Evolutionary conservation across 768 basidiomycete genomes (phyloP), one percentile per base, ranked within the genome.

Genomic region (Suillus subaureus): DNA sequence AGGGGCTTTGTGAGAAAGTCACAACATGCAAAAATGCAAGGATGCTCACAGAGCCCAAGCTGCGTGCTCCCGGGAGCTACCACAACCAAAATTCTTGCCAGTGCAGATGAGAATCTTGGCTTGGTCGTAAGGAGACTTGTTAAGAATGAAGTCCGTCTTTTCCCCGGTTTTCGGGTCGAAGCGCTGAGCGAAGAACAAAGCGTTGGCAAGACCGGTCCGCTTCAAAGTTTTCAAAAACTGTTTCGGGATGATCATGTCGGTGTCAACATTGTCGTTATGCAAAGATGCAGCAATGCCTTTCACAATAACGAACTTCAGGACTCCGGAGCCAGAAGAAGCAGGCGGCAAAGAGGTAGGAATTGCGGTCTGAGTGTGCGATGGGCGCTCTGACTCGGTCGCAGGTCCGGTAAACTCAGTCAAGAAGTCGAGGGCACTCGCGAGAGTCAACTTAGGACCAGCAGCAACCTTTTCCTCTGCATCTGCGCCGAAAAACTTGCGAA

Each of bases 241-340:
- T 72, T 96, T 95, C 3, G 94, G 94, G 73, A 96, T 95, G 75
- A 97, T 94, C 87, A 91, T 92, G 72, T 97, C 94, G 55, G 94
- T 97, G 78, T 97, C 94, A 68, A 96, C 89, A 70, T 94, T 94
- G 67, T 90, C 87, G 54, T 91, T 90, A 75, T 90, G 84, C 77
- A 94, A 71, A n/a, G 92, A 92, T 12, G 91, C 92, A 51, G 90
- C 85, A 63, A 93, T 85, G 49, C 93, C 93, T 73, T 87, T 88
- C 61, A 94, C 77, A 60, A 89, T 72, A 61, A 80, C 85, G 76
- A 94, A 94, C 69, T 89, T 90, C 69, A 82, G 79, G 58, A 84
- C 82, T 21, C 79, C 78, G 21, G 85, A 83, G 16, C 83, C 80
- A 1, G 84, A 78, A 35, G 84, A 73, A 9, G 77, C 67, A 11